Conservation (phyloP, 2,329 filamentous ascomycete species). For the Trichoderma pleuroti region DNA sequence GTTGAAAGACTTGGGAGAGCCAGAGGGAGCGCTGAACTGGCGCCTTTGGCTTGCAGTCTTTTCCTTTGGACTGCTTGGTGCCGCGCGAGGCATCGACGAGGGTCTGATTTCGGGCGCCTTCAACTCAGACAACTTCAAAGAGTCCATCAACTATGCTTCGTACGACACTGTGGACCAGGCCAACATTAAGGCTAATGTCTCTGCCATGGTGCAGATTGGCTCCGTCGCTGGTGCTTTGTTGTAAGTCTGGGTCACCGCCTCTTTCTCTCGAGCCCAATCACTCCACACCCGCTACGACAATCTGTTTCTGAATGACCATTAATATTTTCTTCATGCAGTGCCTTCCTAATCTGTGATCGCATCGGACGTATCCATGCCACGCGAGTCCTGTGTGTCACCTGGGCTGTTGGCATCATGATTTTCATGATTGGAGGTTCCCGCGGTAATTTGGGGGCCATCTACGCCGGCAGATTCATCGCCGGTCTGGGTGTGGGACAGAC, state of each 20-base stretch:
- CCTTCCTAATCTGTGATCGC: conserved; percentile 56
- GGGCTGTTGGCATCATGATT: conserved; percentile 56
- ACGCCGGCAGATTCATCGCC: conserved; percentile 63
- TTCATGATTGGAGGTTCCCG: conserved; percentile 52
- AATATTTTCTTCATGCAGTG: conserved; percentile 35
- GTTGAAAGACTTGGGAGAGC: conserved; percentile 61
- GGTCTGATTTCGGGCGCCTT: conserved; percentile 72
- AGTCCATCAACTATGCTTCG: conserved; percentile 53
- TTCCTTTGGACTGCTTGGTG: conserved; percentile 71
- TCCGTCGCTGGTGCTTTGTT: conserved; percentile 67
- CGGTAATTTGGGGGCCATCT: conserved; percentile 55
- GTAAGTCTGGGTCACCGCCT: conserved; percentile 35
- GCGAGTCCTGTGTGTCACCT: conserved; percentile 53
- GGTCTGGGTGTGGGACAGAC: conserved; percentile 65
- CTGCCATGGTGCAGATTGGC: conserved; percentile 78
- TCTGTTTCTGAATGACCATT: conserved; percentile 5
- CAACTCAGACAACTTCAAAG: conserved; percentile 61
- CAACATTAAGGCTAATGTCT: conserved; percentile 72
- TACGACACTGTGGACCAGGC: conserved; percentile 54
- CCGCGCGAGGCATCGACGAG: conserved; percentile 75
- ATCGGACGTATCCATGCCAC: conserved; percentile 63
- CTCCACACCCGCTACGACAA: conserved; percentile 12
- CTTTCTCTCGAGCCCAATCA: not conserved
- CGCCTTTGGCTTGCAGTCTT: conserved; percentile 72
- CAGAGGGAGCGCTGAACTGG: conserved; percentile 72